Conservation (phyloP, 2,329 filamentous ascomycete species). For the Ilyonectria destructans region DNA sequence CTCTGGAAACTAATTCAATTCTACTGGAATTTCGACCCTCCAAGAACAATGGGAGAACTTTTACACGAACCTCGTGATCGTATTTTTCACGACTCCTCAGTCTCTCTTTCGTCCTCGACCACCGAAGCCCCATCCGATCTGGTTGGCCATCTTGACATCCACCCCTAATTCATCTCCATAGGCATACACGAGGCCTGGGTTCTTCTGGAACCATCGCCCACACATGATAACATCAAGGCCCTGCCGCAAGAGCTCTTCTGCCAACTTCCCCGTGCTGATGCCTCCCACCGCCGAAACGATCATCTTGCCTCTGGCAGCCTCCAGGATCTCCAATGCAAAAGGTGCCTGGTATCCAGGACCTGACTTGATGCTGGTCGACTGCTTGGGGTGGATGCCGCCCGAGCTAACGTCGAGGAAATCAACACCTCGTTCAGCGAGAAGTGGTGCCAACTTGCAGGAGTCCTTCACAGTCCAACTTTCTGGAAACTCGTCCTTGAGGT, state of each 20-base stretch:
- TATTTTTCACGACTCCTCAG: too few species aligned
- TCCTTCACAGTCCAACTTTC: conserved; percentile 23
- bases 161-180: conserved; percentile 67
- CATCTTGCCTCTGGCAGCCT: conserved; percentile 63
- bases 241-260: conserved; percentile 61
- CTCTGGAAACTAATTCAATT: too few species aligned
- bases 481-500: conserved; percentile 19
- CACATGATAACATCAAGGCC: conserved; percentile 62
- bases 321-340: conserved; percentile 72
- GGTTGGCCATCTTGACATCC: conserved; percentile 61
- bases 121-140: conserved; percentile 44
- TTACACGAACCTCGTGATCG: too few species aligned
- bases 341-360: conserved; percentile 77
- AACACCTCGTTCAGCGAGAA: conserved; percentile 67
- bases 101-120: conserved; percentile 2
- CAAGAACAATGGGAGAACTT: too few species aligned
- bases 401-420: conserved; percentile 80
- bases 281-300: conserved; percentile 62
- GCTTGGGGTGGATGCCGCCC: conserved; percentile 73
- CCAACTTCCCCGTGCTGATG: conserved; percentile 52
- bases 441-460: conserved; percentile 15
- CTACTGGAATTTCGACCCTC: too few species aligned
- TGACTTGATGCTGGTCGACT: conserved; percentile 56
- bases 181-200: conserved; percentile 65
- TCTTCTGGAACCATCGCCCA: conserved; percentile 68